phyloP scores from a whole-genome alignment of 176 grass and related monocot genomes.

The Elymus sibiricus region DNA sequence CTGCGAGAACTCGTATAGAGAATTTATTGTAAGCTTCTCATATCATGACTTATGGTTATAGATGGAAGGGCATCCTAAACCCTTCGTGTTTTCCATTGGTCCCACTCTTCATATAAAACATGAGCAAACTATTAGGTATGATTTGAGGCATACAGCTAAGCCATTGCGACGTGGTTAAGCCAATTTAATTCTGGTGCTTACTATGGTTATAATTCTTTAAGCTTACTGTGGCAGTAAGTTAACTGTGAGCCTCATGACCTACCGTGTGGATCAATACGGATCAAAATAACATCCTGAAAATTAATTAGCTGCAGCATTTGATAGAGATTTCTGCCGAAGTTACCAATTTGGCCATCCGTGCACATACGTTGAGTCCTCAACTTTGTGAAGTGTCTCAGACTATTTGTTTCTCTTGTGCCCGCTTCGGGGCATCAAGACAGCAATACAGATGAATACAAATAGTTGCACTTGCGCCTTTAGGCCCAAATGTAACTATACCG shows the following conservation, averaged over 20 bases:
- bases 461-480: background rate
- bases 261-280: background rate
- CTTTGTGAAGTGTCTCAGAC: background rate
- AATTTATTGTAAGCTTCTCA: background rate
- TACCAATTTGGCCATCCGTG: background rate
- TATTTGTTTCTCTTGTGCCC: constrained; percentile 10
- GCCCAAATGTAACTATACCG: background rate
- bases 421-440: constrained; percentile 2
- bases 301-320: background rate
- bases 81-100: background rate
- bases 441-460: background rate
- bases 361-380: background rate
- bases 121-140: background rate
- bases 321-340: background rate
- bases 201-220: background rate
- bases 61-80: background rate
- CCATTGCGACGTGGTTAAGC: background rate
- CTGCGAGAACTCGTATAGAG: background rate
- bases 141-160: constrained; percentile 13
- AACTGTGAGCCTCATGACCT: background rate
- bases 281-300: background rate
- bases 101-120: background rate
- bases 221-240: background rate
- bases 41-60: constrained; percentile 4
- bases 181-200: background rate